Evolutionary conservation across 2,329 filamentous ascomycete species (phyloP).

Genomic region (Aspergillus bombycis): DNA sequence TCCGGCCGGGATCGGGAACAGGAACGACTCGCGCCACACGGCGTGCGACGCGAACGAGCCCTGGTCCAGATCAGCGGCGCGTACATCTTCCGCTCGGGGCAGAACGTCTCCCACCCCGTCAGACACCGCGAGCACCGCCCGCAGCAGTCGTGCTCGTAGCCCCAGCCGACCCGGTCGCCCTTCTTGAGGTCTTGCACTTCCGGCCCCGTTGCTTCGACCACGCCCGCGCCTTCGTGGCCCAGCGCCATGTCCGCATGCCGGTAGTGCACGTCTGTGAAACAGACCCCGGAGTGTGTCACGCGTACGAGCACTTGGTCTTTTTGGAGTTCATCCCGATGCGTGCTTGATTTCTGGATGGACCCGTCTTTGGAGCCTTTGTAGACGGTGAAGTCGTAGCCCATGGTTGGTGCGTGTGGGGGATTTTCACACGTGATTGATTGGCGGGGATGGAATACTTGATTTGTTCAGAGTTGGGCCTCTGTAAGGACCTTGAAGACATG

Average conservation of each 20-base stretch:
- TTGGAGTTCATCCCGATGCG: conserved; percentile 42
- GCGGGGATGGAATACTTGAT: not conserved
- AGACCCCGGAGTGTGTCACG: conserved; percentile 69
- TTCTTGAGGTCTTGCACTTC: conserved; percentile 38
- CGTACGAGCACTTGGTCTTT: conserved; percentile 59
- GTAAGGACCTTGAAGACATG: not conserved
- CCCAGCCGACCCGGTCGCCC: conserved; percentile 49
- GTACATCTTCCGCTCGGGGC: conserved; percentile 41
- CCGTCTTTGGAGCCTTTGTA: conserved; percentile 66
- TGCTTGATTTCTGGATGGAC: conserved; percentile 55
- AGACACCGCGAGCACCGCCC: conserved; percentile 42
- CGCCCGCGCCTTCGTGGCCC: conserved; percentile 44
- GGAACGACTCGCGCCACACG: conserved; percentile 44
- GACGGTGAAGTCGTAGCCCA: conserved; percentile 57
- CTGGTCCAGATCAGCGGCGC: conserved; percentile 37
- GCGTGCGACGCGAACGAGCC: conserved; percentile 42
- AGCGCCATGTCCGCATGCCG: conserved; percentile 35
- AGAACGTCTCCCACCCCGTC: conserved; percentile 36
- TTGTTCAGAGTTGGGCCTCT: not conserved
- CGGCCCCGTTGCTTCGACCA: conserved; percentile 36
- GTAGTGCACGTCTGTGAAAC: conserved; percentile 60
- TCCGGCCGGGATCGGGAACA: conserved; percentile 40
- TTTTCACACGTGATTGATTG: not conserved
- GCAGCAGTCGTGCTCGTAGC: conserved; percentile 43
- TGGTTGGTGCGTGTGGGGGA: not conserved